Base-by-base conservation (phyloP, 2,329 filamentous ascomycete species). In the Neofusicoccum sp. region DNA sequence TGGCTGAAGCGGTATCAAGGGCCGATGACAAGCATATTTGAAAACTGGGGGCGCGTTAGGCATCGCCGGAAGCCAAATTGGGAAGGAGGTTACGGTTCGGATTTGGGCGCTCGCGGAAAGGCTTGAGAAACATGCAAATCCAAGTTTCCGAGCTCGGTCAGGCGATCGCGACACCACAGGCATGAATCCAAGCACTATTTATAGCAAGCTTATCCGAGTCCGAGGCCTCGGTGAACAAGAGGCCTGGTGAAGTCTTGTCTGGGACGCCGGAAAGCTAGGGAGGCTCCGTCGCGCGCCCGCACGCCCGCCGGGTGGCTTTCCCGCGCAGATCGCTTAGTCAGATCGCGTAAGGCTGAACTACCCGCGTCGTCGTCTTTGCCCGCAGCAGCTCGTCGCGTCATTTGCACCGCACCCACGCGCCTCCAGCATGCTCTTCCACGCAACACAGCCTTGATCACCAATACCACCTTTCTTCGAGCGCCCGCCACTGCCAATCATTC, bases 361-460 rank as follows among this genome's bases (percentile, higher is more conserved):
- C 37, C 28, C 39, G 54, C 41, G 39, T 44, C n/a, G 50, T 34
- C 34, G 28, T 11, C 22, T 22, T 22, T 22, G 22, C 22, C 1
- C 22, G 16, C 52, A 44, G 44, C 39, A 58, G 45, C 45, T 58
- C 54, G 39, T 45, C 54, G 54, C 54, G 41, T 58, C 54, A 56
- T 44, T 14, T 12, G 29, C 14, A 14, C 22, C 52, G 31, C 33
- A 34, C 29, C 54, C 8, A 31, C 54, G 54, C 41, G 54, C 14
- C 48, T 41, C 12, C 34, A 56, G 36, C 36, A 14, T n/a, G 36
- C 36, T 22, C 33, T 44, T 1, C 39, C 6, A 2, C 48, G 33
- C 34, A 16, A 33, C 29, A n/a, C 45, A 16, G n/a, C n/a, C 12
- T 7, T 4, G 28, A 33, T 29, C 9, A 16, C 22, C 22, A 1